A percentile compares a stretch with the other conserved stretches of the same genome.
phyloP scores from a whole-genome alignment of 164 flowering plant genomes.

The Nymphaea colorata region DNA sequence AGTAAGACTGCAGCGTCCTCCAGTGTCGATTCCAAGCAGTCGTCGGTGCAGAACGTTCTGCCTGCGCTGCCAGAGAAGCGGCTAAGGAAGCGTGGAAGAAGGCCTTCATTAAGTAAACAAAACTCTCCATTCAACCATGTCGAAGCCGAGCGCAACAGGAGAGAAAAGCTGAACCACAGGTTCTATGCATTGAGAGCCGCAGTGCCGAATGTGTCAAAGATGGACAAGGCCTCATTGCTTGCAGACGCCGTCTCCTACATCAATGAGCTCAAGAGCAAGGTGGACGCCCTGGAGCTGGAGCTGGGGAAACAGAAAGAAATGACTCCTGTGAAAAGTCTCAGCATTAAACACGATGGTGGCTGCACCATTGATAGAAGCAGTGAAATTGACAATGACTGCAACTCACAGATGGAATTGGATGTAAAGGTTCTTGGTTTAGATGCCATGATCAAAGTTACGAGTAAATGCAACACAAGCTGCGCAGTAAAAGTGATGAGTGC shows the following conservation, averaged over 20 bases:
- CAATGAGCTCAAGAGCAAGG: slow-evolving; percentile 54
- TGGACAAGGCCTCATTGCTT: slow-evolving; percentile 94
- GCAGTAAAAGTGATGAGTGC: slow-evolving; percentile 82
- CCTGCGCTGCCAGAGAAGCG: slow-evolving; percentile 25
- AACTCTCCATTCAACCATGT: slow-evolving; percentile 88
- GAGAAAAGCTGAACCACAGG: slow-evolving; percentile 91
- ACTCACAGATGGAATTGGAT: slow-evolving; percentile 32
- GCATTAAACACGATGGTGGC: slow-evolving; percentile 13
- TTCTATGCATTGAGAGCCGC: slow-evolving; percentile 86
- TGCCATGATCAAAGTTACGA: slow-evolving; percentile 67
- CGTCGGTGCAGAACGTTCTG: neutral
- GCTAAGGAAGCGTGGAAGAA: slow-evolving; percentile 70
- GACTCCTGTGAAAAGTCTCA: slow-evolving; percentile 27
- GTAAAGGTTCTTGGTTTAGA: slow-evolving; percentile 81
- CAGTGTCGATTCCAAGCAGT: neutral
- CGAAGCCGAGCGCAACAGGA: slow-evolving; percentile 85
- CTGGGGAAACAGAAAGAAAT: slow-evolving; percentile 34
- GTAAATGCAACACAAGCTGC: slow-evolving; percentile 62
- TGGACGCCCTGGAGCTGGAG: slow-evolving; percentile 34
- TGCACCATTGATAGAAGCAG: neutral
- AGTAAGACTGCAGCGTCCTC: neutral
- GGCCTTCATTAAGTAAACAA: slow-evolving; percentile 66
- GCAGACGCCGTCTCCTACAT: slow-evolving; percentile 85
- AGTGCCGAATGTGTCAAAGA: slow-evolving; percentile 91
- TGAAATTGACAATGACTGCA: neutral